These are phyloP conservation scores for Mentha longifolia DNA, from an alignment of 257 asterid species.

Conservation along the genomic window DNA sequence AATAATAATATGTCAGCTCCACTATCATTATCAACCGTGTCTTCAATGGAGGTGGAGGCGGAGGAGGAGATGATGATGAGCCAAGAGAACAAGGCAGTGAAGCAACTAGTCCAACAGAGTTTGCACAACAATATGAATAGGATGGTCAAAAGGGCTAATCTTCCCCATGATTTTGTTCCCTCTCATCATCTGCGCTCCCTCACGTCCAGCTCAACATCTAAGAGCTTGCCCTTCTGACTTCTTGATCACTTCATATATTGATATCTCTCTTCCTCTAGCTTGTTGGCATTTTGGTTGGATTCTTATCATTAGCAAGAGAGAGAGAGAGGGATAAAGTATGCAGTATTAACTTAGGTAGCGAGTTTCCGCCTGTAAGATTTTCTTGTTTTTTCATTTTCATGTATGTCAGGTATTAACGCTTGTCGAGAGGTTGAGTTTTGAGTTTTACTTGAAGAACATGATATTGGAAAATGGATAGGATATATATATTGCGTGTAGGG, in stretches of 20 bases:
- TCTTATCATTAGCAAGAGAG: neutral
- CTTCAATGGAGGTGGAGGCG: slow-evolving; percentile 16
- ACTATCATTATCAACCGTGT: slow-evolving; percentile 28
- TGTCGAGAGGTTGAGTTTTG: neutral
- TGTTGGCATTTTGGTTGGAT: neutral
- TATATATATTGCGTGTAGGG: too few relatives aligned
- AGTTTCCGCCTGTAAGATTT: neutral
- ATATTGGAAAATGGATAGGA: too few relatives aligned
- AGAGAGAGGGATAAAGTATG: neutral
- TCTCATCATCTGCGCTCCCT: slow-evolving; percentile 75
- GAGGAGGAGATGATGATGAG: slow-evolving; percentile 51
- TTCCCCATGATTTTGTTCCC: slow-evolving; percentile 82
- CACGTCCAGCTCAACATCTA: slow-evolving; percentile 73
- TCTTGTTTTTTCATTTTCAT: neutral
- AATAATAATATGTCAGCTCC: slow-evolving; percentile 57
- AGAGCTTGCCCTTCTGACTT: slow-evolving; percentile 69
- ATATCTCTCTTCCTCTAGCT: neutral
- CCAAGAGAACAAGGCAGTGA: slow-evolving; percentile 82
- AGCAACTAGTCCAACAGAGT: slow-evolving; percentile 85
- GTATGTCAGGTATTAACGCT: neutral
- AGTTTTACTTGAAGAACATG: neutral
- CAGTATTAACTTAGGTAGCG: neutral
- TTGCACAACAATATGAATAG: slow-evolving; percentile 86
- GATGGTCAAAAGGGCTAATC: slow-evolving; percentile 82
- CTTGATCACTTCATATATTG: too few relatives aligned